Evolutionary conservation across 73 alveolate species (phyloP).

Genomic region (Tetrahymena elliotti): DNA sequence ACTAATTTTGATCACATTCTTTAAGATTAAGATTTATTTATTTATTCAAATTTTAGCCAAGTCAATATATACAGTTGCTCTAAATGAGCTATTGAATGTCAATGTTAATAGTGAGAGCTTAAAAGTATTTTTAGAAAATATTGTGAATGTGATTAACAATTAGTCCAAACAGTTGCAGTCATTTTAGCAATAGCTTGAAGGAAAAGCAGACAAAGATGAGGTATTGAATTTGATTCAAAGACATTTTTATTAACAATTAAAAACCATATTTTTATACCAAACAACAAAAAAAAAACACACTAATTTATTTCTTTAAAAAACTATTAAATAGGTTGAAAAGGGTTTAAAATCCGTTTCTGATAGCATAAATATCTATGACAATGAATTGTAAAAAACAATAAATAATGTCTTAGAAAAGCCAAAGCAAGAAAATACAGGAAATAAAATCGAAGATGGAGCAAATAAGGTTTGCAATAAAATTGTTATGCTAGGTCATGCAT

Average conservation of each 20-base stretch:
- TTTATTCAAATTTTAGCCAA: not conserved
- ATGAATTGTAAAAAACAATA: not conserved
- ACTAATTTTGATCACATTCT: not conserved
- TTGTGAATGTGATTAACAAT: not conserved
- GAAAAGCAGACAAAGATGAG: not conserved
- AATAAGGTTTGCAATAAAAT: not conserved
- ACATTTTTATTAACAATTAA: not conserved
- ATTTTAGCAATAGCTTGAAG: not conserved
- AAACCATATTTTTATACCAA: no score
- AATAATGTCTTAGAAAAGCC: not conserved
- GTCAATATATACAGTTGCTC: not conserved
- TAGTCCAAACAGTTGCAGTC: not conserved
- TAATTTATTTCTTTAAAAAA: not conserved
- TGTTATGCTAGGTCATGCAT: not conserved
- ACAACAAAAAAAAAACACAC: not conserved
- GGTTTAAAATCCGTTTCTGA: not conserved
- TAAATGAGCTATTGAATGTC: not conserved
- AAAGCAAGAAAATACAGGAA: not conserved
- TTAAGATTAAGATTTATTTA: not conserved
- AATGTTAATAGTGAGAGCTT: not conserved
- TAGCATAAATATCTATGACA: not conserved
- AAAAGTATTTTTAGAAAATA: not conserved
- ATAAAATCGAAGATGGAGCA: not conserved
- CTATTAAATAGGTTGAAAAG: not conserved
- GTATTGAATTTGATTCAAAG: not conserved